Percentiles rank a stretch among this genome's conserved stretches.
Evolutionary conservation across 805 yeast species (phyloP).

Genomic region (Metschnikowia drakensbergensis): DNA sequence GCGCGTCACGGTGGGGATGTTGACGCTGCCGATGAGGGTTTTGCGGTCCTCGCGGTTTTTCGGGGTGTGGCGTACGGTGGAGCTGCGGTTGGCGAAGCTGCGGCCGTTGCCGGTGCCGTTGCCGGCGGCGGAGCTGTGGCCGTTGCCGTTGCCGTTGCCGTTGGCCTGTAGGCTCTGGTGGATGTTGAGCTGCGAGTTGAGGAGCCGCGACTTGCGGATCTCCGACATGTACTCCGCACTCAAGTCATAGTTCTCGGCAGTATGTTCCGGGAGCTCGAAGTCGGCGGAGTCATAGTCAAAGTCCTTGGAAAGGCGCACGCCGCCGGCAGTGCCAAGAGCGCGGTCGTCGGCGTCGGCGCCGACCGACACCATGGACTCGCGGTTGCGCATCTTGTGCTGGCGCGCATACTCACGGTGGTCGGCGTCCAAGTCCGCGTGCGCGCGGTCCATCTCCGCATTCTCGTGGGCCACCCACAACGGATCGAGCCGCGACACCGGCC

Average conservation of each 20-base stretch:
- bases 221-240: slow-evolving; percentile 44
- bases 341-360: slow-evolving; percentile 18
- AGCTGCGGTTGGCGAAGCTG: background rate
- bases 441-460: slow-evolving; percentile 42
- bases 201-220: slow-evolving; percentile 41
- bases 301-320: slow-evolving; percentile 19
- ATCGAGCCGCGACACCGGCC: slow-evolving; percentile 55
- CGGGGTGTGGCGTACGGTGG: slow-evolving; percentile 1
- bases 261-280: slow-evolving; percentile 38
- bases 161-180: slow-evolving; percentile 1
- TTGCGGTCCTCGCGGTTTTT: slow-evolving; percentile 34
- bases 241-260: slow-evolving; percentile 32
- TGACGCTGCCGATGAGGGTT: slow-evolving; percentile 54
- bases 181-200: slow-evolving; percentile 40
- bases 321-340: background rate
- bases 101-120: background rate
- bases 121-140: background rate
- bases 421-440: slow-evolving; percentile 39
- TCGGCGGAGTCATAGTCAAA: slow-evolving; percentile 10
- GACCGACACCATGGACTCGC: slow-evolving; percentile 37
- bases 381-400: slow-evolving; percentile 15
- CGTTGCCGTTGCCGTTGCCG: background rate
- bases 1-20: slow-evolving; percentile 68
- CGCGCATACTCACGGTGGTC: slow-evolving; percentile 25
- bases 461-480: slow-evolving; percentile 54